Evolutionary conservation across 495 filamentous ascomycete species (phyloP).

Genomic region (Penicillium herquei): DNA sequence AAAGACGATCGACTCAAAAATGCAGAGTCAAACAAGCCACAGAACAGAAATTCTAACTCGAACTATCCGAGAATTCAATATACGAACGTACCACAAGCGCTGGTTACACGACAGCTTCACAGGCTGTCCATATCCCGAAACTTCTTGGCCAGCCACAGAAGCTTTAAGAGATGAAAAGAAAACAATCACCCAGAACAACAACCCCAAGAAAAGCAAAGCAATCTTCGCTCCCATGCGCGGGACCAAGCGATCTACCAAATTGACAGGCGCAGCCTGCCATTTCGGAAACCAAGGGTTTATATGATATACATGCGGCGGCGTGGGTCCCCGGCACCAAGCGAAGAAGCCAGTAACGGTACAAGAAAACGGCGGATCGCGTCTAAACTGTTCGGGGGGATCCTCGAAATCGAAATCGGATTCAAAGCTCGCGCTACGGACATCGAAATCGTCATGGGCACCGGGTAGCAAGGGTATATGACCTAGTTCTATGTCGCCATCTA

Average conservation of each 20-base stretch:
- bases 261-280: constrained; percentile 61
- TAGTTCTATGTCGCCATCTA: constrained; percentile 21
- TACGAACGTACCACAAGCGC: constrained; percentile 48
- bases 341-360: constrained; percentile 25
- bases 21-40: background rate
- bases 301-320: constrained; percentile 54
- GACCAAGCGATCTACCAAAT: constrained; percentile 55
- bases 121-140: constrained; percentile 61
- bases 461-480: constrained; percentile 24
- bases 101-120: constrained; percentile 49
- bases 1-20: too few relatives aligned
- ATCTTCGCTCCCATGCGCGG: constrained; percentile 54
- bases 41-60: background rate
- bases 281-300: constrained; percentile 62
- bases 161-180: constrained; percentile 63
- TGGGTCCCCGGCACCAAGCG: constrained; percentile 51
- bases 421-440: background rate
- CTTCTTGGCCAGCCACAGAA: constrained; percentile 54
- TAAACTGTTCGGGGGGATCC: constrained; percentile 1
- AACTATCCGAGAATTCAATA: background rate
- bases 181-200: constrained; percentile 62
- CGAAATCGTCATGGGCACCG: background rate
- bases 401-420: constrained; percentile 13
- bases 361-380: constrained; percentile 25
- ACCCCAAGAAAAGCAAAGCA: constrained; percentile 49